Conservation (phyloP, 148 eudicot genomes). For the Nyssa sinensis region DNA sequence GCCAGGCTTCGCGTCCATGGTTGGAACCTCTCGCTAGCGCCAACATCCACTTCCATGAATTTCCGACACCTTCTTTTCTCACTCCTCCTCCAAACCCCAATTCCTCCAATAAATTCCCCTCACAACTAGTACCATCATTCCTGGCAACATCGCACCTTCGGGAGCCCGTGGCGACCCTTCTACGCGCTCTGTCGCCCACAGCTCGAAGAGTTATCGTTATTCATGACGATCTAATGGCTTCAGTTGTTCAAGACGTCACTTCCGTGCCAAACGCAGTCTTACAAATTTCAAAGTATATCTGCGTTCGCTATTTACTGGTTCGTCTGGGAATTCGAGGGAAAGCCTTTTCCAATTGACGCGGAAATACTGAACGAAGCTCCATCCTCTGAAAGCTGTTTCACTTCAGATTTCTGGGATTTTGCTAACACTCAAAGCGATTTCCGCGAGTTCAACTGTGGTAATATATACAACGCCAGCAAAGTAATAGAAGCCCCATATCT, state of each 20-base stretch:
- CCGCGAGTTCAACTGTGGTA: conserved; percentile 18
- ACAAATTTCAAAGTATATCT: conserved; percentile 32
- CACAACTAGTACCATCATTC: no score
- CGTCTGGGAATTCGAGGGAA: conserved; percentile 32
- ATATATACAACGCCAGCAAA: conserved; percentile 29
- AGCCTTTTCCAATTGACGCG: conserved; percentile 23
- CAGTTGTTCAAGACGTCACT: conserved; percentile 43
- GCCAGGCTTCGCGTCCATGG: no score
- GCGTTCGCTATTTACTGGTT: conserved; percentile 31
- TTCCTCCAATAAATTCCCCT: no score
- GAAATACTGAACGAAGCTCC: conserved; percentile 14
- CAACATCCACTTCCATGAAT: no score
- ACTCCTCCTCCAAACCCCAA: no score
- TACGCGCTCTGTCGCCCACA: conserved; percentile 26
- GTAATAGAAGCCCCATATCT: conserved; percentile 28
- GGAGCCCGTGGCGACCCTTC: no score
- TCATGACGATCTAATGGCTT: conserved; percentile 47
- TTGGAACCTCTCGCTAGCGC: no score
- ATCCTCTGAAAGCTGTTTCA: conserved; percentile 23
- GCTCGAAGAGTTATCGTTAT: conserved; percentile 37
- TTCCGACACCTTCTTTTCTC: no score
- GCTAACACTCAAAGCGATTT: conserved; percentile 2
- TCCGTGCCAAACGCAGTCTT: conserved; percentile 42
- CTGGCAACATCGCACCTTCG: no score
- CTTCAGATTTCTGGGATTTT: conserved; percentile 13